These are phyloP conservation scores for Ophiostoma sp. DNA, from an alignment of 2,329 filamentous ascomycete species.

Conservation along the genomic window DNA sequence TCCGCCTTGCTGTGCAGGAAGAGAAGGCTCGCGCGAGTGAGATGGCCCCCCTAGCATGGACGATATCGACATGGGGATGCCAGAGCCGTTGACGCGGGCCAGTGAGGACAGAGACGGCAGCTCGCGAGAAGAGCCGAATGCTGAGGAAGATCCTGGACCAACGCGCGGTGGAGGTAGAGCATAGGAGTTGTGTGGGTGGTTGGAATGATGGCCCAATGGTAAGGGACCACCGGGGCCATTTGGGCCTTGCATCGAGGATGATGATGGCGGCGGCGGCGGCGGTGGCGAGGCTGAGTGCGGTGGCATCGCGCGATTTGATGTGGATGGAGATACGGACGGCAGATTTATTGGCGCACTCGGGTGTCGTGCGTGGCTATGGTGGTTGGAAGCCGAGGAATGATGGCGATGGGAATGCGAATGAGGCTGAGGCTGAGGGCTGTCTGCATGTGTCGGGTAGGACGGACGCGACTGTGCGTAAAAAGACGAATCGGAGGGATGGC, in stretches of 20 bases:
- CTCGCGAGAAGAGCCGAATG: constrained; percentile 48
- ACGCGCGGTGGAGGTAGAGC: constrained; percentile 45
- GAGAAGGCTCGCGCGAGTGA: constrained; percentile 35
- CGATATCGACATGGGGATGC: constrained; percentile 58
- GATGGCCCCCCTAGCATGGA: constrained; percentile 52
- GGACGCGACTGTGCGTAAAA: constrained; percentile 39
- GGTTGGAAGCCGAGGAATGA: constrained; percentile 8
- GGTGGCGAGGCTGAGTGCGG: constrained; percentile 33
- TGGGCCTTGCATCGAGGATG: constrained; percentile 15
- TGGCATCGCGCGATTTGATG: constrained; percentile 42
- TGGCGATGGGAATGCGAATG: background rate
- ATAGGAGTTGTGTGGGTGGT: constrained; percentile 36
- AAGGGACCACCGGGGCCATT: constrained; percentile 22
- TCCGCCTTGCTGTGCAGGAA: constrained; percentile 41
- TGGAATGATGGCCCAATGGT: constrained; percentile 28
- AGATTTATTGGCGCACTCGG: constrained; percentile 40
- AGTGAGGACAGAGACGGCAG: constrained; percentile 49
- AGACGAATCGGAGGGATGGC: constrained; percentile 39
- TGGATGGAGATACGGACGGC: constrained; percentile 35
- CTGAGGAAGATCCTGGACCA: constrained; percentile 37
- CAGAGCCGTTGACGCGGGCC: constrained; percentile 43
- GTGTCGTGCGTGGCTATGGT: constrained; percentile 39
- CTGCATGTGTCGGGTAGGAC: constrained; percentile 34
- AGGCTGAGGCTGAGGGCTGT: constrained; percentile 19
- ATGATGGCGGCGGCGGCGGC: constrained; percentile 14